Evolutionary conservation across 2,329 filamentous ascomycete genomes (phyloP), one percentile per base, ranked within the genome.

Genomic region (Pezicula carpinea): DNA sequence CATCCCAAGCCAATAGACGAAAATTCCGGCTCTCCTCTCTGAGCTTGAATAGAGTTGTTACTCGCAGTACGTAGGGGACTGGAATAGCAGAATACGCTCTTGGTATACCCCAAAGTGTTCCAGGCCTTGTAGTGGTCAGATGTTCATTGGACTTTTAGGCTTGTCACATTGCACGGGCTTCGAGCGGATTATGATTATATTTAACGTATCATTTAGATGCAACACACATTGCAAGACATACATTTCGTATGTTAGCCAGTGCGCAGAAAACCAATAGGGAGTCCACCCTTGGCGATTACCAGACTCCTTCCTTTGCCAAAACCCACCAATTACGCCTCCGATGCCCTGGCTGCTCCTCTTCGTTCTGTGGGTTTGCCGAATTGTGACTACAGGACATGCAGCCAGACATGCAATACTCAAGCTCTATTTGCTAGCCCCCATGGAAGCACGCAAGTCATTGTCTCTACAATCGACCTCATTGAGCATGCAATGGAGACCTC

Each of bases 381-480:
- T 15, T 13, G 38, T 26, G 8, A 23, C 22, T 22, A 19, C 19
- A 40, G 21, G 38, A 6, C 31, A 35, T 19, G 21, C 19, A 22
- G 31, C 42, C 14, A 31, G 17, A n/a, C n/a, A 36, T 14, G 38
- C 22, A 40, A 40, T 6, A 40, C 5, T 40, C 7, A 40, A 23
- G 17, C 10, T 40, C 22, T 32, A 40, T 31, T 14, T 46, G 17
- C 17, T 46, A 13, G 23, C 3, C n/a, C 17, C 21, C 14, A 21
- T 45, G 14, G 34, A n/a, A n/a, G 43, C 14, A 39, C 31, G 26
- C 38, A 40, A 23, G n/a, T 40, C 13, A 13, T 40, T 1, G 38
- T 40, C 8, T 40, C 19, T 14, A 23, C 14, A 22, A 36, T 44
- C 21, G 42, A 44, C 13, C 38, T 39, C 29, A 43, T 40, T 35